Evolutionary conservation across 108 stramenopile genomes (phyloP), one percentile per base, ranked within the genome.

Genomic region (Nitzschia sp.): DNA sequence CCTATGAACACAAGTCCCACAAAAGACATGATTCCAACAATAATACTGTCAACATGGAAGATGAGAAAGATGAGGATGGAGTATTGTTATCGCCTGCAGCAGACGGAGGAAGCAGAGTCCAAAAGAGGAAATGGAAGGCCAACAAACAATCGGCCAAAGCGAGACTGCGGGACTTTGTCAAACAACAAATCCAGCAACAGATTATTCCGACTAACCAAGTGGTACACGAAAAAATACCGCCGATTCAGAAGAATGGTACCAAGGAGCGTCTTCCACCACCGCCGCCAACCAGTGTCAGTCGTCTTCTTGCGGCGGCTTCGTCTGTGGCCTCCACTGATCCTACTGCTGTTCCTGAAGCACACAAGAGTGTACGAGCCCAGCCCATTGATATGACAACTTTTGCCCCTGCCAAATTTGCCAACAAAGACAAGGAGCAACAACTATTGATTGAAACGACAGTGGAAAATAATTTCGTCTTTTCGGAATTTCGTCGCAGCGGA

Each of bases 401-500:
- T 17, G 16, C 32, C 2, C 57, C 57, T 30, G 16, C 57, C 1
- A 30, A 34, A 27, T n/a, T 6, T 23, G 15, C 57, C 28, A 85
- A 85, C 38, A 71, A 68, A 6, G 54, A 76, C 53, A 54, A 54
- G 32, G 81, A 77, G 1, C 84, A 85, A 34, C 53, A 63, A 28
- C 69, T 71, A 16, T 79, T 83, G 44, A 71, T 89, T 44, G 28
- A 68, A 34, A 47, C 62, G 15, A 78, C 78, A 27, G 63, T 87
- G 31, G 22, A 57, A 11, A 56, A 72, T 15, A 82, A 82, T 60
- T 88, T 92, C 71, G 80, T 87, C 33, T 92, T 92, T 60, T 47
- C 68, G 45, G 72, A 72, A 6, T 48, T 92, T 15, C 57, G 21
- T 34, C 31, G 57, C 13, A 29, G 25, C 27, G 1, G 53, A 21